Conservation (phyloP, 495 filamentous ascomycete genomes). For the Penicillium odoratum region DNA sequence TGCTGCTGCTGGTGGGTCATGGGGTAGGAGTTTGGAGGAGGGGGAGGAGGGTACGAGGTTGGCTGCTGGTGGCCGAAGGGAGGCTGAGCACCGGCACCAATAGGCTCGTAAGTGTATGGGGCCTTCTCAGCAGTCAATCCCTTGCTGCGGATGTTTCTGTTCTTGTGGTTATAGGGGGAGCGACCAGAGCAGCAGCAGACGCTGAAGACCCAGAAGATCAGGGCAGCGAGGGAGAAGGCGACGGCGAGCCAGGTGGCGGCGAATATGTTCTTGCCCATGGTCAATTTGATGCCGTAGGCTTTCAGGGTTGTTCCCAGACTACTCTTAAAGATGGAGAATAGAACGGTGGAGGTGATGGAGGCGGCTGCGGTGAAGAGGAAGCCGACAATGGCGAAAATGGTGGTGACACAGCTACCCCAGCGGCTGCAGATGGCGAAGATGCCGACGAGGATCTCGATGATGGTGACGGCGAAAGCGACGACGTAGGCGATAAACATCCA, state of each 20-base stretch:
- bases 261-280: slow-evolving; percentile 67
- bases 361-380: slow-evolving; percentile 59
- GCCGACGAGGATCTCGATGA: slow-evolving; percentile 67
- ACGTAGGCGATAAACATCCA: slow-evolving; percentile 78
- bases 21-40: slow-evolving; percentile 25
- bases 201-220: slow-evolving; percentile 87
- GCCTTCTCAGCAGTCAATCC: slow-evolving; percentile 47
- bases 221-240: slow-evolving; percentile 68
- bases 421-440: slow-evolving; percentile 67
- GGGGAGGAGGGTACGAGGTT: slow-evolving; percentile 35
- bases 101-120: slow-evolving; percentile 52
- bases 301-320: slow-evolving; percentile 61
- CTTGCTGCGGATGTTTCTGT: slow-evolving; percentile 22
- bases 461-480: slow-evolving; percentile 68
- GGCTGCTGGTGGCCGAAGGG: slow-evolving; percentile 23
- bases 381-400: slow-evolving; percentile 63
- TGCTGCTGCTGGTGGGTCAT: slow-evolving; percentile 24
- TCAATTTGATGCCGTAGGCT: slow-evolving; percentile 63
- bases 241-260: slow-evolving; percentile 75
- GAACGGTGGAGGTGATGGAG: slow-evolving; percentile 56
- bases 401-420: slow-evolving; percentile 74
- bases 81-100: slow-evolving; percentile 30
- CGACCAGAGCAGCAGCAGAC: slow-evolving; percentile 85
- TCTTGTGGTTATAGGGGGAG: slow-evolving; percentile 46
- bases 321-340: slow-evolving; percentile 60